Evolutionary conservation across 2,329 filamentous ascomycete genomes (phyloP).

Genomic region (Aphanocladium album): DNA sequence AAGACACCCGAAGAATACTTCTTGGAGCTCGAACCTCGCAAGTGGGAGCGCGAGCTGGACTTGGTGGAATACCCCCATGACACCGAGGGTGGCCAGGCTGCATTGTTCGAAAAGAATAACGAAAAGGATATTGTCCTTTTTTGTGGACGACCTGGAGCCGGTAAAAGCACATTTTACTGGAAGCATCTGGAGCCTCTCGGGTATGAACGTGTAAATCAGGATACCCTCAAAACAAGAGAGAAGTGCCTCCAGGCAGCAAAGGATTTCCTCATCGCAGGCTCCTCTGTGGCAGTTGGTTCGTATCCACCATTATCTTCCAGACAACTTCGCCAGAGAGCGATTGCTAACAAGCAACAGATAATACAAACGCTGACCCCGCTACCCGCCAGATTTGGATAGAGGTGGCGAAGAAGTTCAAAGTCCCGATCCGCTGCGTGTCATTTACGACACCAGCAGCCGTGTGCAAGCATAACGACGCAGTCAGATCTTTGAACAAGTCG

Average conservation of each 20-base stretch:
- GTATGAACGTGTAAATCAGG: conserved; percentile 86
- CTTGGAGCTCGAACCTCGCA: conserved; percentile 58
- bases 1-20: conserved; percentile 92
- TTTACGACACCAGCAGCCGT: conserved; percentile 69
- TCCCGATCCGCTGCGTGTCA: conserved; percentile 80
- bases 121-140: conserved; percentile 74
- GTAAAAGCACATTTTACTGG: conserved; percentile 90
- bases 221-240: conserved; percentile 69
- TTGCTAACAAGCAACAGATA: conserved; percentile 54
- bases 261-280: conserved; percentile 57
- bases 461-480: conserved; percentile 80
- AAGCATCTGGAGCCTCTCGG: conserved; percentile 68
- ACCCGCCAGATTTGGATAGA: conserved; percentile 74
- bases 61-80: conserved; percentile 50
- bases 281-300: conserved; percentile 73
- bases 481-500: conserved; percentile 64
- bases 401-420: conserved; percentile 62
- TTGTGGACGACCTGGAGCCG: conserved; percentile 82
- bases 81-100: conserved; percentile 20
- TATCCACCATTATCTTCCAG: conserved; percentile 19
- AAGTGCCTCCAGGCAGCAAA: conserved; percentile 69
- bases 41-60: conserved; percentile 68
- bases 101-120: conserved; percentile 57
- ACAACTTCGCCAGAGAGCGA: not conserved
- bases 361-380: conserved; percentile 84